Evolutionary conservation across 371 early-diverging fungal species (phyloP).

Genomic region (Parasitella parasitica): DNA sequence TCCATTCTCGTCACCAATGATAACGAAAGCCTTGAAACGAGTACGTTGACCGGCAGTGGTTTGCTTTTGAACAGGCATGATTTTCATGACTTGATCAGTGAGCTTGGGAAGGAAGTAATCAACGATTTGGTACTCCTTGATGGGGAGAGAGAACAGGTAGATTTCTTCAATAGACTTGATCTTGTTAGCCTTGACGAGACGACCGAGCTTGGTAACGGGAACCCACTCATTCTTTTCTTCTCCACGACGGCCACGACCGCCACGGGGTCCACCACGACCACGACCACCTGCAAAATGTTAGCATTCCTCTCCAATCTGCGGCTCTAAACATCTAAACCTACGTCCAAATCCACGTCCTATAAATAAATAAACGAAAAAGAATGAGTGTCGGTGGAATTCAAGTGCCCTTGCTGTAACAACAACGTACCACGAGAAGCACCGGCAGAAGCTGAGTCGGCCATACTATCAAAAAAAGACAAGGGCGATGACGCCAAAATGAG

Average conservation of each 20-base stretch:
- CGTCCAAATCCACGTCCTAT: slow-evolving; percentile 76
- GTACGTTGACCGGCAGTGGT: slow-evolving; percentile 99
- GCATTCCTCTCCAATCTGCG: neutral
- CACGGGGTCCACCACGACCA: slow-evolving; percentile 60
- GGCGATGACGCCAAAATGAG: too few relatives aligned
- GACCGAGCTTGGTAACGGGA: slow-evolving; percentile 69
- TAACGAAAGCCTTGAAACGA: slow-evolving; percentile 99
- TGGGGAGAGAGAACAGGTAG: slow-evolving; percentile 96
- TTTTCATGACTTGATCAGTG: slow-evolving; percentile 99
- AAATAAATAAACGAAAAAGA: neutral
- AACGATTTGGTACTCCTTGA: slow-evolving; percentile 99
- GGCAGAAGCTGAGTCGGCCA: slow-evolving; percentile 83
- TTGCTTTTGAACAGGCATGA: slow-evolving; percentile 99
- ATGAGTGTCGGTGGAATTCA: too few relatives aligned
- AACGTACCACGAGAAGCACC: slow-evolving; percentile 62
- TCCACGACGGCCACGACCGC: slow-evolving; percentile 83
- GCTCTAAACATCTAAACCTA: neutral
- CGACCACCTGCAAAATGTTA: slow-evolving; percentile 28
- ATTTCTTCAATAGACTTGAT: slow-evolving; percentile 95
- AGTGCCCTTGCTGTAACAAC: too few relatives aligned
- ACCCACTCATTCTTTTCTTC: slow-evolving; percentile 92
- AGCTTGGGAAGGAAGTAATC: slow-evolving; percentile 96
- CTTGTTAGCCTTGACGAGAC: slow-evolving; percentile 94
- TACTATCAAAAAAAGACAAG: slow-evolving; percentile 16
- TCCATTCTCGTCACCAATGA: slow-evolving; percentile 97